Evolutionary conservation across 345 rosid species (phyloP).

Genomic region (Tarenaya hassleriana): DNA sequence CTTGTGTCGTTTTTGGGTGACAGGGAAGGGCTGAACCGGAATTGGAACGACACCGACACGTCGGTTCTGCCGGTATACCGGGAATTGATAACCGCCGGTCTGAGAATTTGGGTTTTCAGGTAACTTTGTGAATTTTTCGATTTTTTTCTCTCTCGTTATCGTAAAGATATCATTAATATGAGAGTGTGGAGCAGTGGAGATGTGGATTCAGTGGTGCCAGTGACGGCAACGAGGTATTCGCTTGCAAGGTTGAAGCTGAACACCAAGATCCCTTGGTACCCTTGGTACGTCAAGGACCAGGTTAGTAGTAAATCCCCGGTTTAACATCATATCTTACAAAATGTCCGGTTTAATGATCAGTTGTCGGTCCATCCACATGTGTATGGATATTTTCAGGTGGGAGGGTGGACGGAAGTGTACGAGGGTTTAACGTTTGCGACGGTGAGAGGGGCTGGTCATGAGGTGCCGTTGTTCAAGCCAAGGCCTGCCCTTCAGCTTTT

Average conservation of each 20-base stretch:
- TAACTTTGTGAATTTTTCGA: slow-evolving; percentile 14
- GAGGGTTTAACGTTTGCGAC: slow-evolving; percentile 11
- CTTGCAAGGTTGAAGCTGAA: slow-evolving; percentile 52
- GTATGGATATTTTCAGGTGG: no score
- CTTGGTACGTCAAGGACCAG: slow-evolving; percentile 77
- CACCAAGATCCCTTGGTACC: slow-evolving; percentile 62
- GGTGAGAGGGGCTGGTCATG: slow-evolving; percentile 21
- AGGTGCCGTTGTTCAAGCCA: slow-evolving; percentile 13
- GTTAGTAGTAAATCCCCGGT: slow-evolving; percentile 19
- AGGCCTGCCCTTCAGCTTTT: slow-evolving; percentile 11
- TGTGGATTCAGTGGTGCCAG: slow-evolving; percentile 64
- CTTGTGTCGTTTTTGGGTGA: no score
- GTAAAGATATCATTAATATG: no score
- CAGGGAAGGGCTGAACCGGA: slow-evolving; percentile 34
- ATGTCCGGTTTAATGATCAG: no score
- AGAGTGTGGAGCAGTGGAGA: slow-evolving; percentile 78
- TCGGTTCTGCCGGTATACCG: slow-evolving; percentile 59
- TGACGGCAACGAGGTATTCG: slow-evolving; percentile 58
- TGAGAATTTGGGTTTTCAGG: slow-evolving; percentile 76
- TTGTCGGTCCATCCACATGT: no score
- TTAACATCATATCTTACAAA: neutral
- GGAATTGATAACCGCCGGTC: slow-evolving; percentile 53
- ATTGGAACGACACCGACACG: slow-evolving; percentile 47
- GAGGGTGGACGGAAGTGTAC: slow-evolving; percentile 16
- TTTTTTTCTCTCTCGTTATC: no score